A percentile compares a stretch with the other conserved stretches of the same genome.
Evolutionary conservation across 495 filamentous ascomycete species (phyloP).

Genomic region (Ramalina peruviana): DNA sequence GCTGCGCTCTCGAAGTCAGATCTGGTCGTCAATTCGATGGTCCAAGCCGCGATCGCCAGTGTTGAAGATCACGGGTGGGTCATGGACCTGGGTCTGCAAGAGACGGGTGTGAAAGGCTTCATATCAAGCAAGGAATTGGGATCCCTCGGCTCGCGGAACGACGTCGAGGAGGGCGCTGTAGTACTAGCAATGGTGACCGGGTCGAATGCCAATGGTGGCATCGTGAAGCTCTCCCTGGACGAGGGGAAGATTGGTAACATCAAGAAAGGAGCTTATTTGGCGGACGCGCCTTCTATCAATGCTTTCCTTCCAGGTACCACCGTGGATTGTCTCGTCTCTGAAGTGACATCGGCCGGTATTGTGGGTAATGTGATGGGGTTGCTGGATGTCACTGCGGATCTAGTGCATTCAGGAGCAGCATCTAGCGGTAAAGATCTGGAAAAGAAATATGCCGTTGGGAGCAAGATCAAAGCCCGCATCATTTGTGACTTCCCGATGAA

Average conservation of each 20-base stretch:
- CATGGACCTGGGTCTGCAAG: conserved; percentile 75
- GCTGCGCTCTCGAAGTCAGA: conserved; percentile 53
- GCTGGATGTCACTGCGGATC: conserved; percentile 75
- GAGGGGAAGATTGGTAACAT: conserved; percentile 48
- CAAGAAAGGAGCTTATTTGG: conserved; percentile 54
- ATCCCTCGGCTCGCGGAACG: conserved; percentile 37
- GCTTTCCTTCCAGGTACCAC: conserved; percentile 82
- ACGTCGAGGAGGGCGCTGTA: conserved; percentile 65
- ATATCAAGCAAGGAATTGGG: conserved; percentile 78
- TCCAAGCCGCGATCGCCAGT: conserved; percentile 80
- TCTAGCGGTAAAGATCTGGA: conserved; percentile 50
- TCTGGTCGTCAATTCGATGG: conserved; percentile 51
- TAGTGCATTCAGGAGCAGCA: conserved; percentile 68
- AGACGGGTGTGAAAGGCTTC: conserved; percentile 59
- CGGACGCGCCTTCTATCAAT: conserved; percentile 69
- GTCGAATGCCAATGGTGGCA: conserved; percentile 60
- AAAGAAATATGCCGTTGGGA: conserved; percentile 62
- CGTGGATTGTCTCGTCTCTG: conserved; percentile 71
- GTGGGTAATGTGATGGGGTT: conserved; percentile 86
- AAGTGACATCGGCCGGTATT: conserved; percentile 44
- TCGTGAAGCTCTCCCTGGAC: conserved; percentile 75
- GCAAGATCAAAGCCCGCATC: conserved; percentile 73
- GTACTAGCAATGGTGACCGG: conserved; percentile 71
- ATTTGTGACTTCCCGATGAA: conserved; percentile 69
- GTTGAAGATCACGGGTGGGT: conserved; percentile 90